Conservation (phyloP, 1,139 yeast species). For the Tardiomyces blankii region DNA sequence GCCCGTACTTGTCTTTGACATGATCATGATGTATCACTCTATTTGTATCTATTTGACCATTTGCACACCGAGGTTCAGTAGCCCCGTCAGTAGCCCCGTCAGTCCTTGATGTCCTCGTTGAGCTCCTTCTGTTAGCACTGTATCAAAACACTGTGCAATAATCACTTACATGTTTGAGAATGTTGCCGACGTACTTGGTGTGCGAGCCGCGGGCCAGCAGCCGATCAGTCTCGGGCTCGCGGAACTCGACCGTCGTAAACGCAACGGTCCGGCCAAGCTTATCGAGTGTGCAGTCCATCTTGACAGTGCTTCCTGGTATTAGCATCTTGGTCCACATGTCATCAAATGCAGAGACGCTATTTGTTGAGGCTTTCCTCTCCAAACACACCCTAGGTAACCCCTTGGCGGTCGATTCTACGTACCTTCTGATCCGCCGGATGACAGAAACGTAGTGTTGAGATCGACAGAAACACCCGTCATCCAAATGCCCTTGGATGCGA, state of each 20-base stretch:
- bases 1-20: too few species aligned
- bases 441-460: constrained; percentile 29
- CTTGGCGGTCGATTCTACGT: too few species aligned
- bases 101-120: neutral
- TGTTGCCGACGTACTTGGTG: constrained; percentile 31
- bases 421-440: constrained; percentile 32
- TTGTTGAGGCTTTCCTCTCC: too few species aligned
- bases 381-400: too few species aligned
- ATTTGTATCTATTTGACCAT: neutral
- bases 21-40: too few species aligned
- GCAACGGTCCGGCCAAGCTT: constrained; percentile 32
- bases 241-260: constrained; percentile 29
- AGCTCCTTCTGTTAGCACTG: neutral
- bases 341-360: too few species aligned
- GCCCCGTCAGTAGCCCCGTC: neutral
- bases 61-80: too few species aligned
- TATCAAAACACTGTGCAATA: neutral
- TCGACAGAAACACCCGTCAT: constrained; percentile 36
- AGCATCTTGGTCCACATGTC: too few species aligned
- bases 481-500: constrained; percentile 31
- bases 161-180: constrained; percentile 8
- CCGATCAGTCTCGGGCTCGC: constrained; percentile 14
- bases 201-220: constrained; percentile 34
- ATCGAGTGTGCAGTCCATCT: constrained; percentile 24
- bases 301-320: constrained; percentile 12